Base-by-base conservation (phyloP, 2,329 filamentous ascomycete species). In the Diaporthe citri region DNA sequence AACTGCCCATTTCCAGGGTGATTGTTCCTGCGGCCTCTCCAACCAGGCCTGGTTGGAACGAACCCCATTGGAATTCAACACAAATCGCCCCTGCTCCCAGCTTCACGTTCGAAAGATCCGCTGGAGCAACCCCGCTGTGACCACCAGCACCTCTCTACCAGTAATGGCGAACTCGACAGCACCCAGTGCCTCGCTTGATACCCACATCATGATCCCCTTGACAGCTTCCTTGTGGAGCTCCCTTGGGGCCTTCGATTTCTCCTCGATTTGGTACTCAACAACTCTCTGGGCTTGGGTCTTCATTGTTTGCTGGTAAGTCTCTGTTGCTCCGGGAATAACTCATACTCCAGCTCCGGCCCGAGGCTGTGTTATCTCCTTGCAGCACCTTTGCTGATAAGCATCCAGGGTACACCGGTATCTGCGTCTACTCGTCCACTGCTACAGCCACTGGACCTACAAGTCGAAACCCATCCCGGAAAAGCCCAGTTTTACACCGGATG, bases 401-500 rank as follows among this genome's bases (percentile, higher is more conserved):
- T 69, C 36, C 74, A 97, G 96, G 91, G 81, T 96, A 76, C 95
- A 97, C 88, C 93, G 96, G 79, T 98, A 98, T 85, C 81, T 95
- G 76, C 94, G 96, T 78, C 89, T 97, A 79, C 87, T 97, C 79
- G 92, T 97, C 79, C 97, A 98, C 82, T 91, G 94, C 80, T 86
- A 94, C 80, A 95, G 94, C 80, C 96, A 97, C 83, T 97, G 95
- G 94, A 88, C 88, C 15, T 98, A 97, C 86, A 94, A 92, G 84
- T 95, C 96, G 36, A 94, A 95, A 77, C 94, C 94, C 56, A 93
- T 96, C 72, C 93, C 95, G 55, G 90, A 91, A 75, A 94, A 95
- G 77, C 95, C 96, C n/a, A 92, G 88, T 59, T 93, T 95, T 82
- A 95, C 92, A 39, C 90, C 92, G 46, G 86, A 94, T 79, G 95